These are phyloP conservation scores for Curvularia lunata DNA, from an alignment of 2,329 filamentous ascomycete genomes.

Conservation along the genomic window DNA sequence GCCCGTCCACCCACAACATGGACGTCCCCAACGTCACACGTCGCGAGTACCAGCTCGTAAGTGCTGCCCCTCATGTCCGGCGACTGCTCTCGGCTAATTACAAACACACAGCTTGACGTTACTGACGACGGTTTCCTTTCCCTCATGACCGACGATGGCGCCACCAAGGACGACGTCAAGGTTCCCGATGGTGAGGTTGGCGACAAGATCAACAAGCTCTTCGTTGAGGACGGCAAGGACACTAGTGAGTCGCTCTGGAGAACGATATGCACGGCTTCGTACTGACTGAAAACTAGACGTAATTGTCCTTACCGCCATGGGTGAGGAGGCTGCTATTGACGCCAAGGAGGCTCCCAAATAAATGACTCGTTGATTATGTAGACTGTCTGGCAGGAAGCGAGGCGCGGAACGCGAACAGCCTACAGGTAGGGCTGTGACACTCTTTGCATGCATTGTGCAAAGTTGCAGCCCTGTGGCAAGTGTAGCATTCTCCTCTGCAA, in stretches of 20 bases:
- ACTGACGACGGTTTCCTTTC: slow-evolving; percentile 93
- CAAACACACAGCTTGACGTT: slow-evolving; percentile 74
- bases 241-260: slow-evolving; percentile 73
- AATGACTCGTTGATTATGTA: slow-evolving; percentile 34
- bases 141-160: slow-evolving; percentile 86
- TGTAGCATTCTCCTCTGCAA: slow-evolving; percentile 41
- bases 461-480: slow-evolving; percentile 35
- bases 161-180: slow-evolving; percentile 94
- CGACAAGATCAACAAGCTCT: slow-evolving; percentile 82
- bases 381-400: slow-evolving; percentile 36
- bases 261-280: not conserved
- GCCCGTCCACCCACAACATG: slow-evolving; percentile 96
- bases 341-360: slow-evolving; percentile 83
- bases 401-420: slow-evolving; percentile 36
- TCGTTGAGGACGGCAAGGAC: slow-evolving; percentile 85
- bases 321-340: slow-evolving; percentile 89
- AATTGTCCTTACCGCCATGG: slow-evolving; percentile 93
- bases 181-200: slow-evolving; percentile 88
- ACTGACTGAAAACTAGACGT: slow-evolving; percentile 67
- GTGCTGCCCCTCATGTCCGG: slow-evolving; percentile 49
- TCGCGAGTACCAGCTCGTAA: slow-evolving; percentile 92
- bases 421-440: slow-evolving; percentile 33
- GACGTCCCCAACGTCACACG: slow-evolving; percentile 94
- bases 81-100: slow-evolving; percentile 27
- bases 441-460: slow-evolving; percentile 33